Evolutionary conservation across 148 eudicot genomes (phyloP).

Genomic region (Heliosperma pusillum): DNA sequence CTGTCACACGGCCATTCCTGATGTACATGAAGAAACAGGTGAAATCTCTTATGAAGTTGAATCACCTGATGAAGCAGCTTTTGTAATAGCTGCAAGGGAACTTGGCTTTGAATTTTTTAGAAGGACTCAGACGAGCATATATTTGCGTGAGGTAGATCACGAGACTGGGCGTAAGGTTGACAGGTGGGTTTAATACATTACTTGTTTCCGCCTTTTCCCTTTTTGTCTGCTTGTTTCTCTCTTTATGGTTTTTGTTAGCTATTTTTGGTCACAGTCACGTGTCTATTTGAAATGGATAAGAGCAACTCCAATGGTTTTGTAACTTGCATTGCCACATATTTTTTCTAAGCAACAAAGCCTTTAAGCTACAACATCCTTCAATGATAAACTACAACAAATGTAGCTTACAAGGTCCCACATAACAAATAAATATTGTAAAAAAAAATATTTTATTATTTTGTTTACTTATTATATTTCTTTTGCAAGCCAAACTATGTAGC

Average conservation of each 20-base stretch:
- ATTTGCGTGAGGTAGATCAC: constrained; percentile 36
- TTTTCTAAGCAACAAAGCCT: too few relatives aligned
- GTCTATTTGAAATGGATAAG: background rate
- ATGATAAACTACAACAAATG: too few relatives aligned
- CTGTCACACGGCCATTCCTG: constrained; percentile 51
- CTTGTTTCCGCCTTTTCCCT: background rate
- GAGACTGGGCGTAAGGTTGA: constrained; percentile 31
- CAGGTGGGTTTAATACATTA: constrained; percentile 29
- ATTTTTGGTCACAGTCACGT: background rate
- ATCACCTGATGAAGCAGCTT: constrained; percentile 56
- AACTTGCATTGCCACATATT: too few relatives aligned
- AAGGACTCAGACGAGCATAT: constrained; percentile 42
- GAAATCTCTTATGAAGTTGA: constrained; percentile 44
- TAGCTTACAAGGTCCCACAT: too few relatives aligned
- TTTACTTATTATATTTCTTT: too few relatives aligned
- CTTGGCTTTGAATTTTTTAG: constrained; percentile 43
- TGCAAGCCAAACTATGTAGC: too few relatives aligned
- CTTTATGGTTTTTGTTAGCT: background rate
- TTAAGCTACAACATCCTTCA: too few relatives aligned
- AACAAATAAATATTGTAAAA: too few relatives aligned
- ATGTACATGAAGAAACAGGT: constrained; percentile 42
- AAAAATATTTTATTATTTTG: too few relatives aligned
- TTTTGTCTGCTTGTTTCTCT: background rate
- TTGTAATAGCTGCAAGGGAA: constrained; percentile 47
- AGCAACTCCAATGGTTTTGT: too few relatives aligned